Evolutionary conservation across 176 grass and related monocot species (phyloP).

Genomic region (Bothriochloa decipiens): DNA sequence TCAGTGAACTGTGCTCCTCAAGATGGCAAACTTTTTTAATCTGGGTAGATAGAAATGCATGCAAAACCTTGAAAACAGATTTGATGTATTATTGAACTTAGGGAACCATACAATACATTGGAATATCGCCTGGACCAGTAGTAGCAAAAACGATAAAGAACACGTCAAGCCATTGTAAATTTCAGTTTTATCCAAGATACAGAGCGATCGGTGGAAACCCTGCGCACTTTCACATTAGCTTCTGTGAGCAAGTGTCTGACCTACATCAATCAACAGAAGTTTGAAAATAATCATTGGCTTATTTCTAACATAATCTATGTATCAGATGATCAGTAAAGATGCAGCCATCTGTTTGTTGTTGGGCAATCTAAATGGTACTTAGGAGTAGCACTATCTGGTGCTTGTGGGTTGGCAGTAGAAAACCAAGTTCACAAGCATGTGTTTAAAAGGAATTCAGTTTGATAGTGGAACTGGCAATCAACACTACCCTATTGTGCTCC

Average conservation of each 20-base stretch:
- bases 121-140: not conserved
- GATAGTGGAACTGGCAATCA: not conserved
- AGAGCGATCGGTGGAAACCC: not conserved
- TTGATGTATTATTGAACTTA: not conserved
- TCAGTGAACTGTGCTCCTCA: no score
- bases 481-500: not conserved
- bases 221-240: not conserved
- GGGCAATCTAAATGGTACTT: no score
- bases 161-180: no score
- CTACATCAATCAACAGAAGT: not conserved
- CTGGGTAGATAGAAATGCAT: no score
- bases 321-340: not conserved
- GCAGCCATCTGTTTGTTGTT: not conserved
- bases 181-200: no score
- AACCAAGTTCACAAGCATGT: not conserved
- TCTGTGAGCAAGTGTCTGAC: not conserved
- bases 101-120: not conserved
- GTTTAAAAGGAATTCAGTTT: not conserved
- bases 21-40: no score
- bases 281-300: not conserved
- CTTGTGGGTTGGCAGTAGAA: not conserved
- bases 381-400: no score
- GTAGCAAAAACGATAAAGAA: not conserved
- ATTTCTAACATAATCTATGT: not conserved
- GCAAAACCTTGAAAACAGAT: not conserved